Base-by-base conservation (phyloP, 106 monocot species). In the Dendrobium nobile region DNA sequence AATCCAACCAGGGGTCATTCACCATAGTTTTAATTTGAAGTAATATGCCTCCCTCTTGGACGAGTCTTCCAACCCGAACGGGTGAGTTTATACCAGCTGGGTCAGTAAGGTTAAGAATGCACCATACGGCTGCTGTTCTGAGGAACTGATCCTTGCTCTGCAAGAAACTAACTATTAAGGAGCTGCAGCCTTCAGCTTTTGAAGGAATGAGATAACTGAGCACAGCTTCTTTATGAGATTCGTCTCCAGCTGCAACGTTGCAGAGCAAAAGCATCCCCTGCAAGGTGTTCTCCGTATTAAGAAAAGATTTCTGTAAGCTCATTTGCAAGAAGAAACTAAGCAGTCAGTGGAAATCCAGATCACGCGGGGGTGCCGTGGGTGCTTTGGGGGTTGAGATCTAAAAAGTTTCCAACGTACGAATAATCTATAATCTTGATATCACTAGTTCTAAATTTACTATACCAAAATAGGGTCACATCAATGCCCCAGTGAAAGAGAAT, bases 201-300 rank as follows among this genome's bases (percentile, higher is more conserved):
- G 48, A 19, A 42, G 86, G 84, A 82, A 98, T 76, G 83, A 94
- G 67, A 79, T 78, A 78, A 83, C 61, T 83, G 81, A 95, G 80
- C 41, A 95, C 90, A 5, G 86, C 84, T 41, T 94, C 97, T 83
- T 92, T 94, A 75, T 91, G 90, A 11, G 79, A 78, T 37, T 98
- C 94, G 37, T 81, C 76, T 19, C 86, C 90, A 73, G 92, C 89
- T 27, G 92, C 89, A 80, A 98, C 81, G 54, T 98, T 98, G 78
- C 82, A 82, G 58, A 98, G 92, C 55, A 92, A 72, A 72, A 88
- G 72, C 91, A 98, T 92, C 75, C 92, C 97, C 97, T 98, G 78
- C 82, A 58, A 77, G 2, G 31, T 48, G 3, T 24, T 54, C 20
- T 58, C 16, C 24, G 8, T 19, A 67, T 65, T 26, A 73, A 41